A percentile compares a stretch with the other conserved stretches of the same genome.
Conservation (phyloP, 352 stramenopile genomes). For the Globisporangium middletonii region DNA sequence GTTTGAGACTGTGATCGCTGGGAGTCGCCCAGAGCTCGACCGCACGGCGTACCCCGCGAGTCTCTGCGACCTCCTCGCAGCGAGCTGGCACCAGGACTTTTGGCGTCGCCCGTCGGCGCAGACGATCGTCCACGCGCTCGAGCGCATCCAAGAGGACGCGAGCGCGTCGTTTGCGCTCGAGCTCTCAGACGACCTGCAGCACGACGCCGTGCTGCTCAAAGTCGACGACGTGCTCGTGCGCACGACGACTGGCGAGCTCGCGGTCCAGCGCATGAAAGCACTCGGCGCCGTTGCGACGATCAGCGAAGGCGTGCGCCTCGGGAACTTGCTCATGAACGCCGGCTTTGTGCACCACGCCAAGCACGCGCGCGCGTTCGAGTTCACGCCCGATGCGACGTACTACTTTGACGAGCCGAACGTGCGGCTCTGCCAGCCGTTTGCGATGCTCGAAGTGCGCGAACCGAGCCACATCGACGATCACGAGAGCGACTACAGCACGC, state of each 20-base stretch:
- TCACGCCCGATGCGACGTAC: constrained; percentile 16
- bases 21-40: constrained; percentile 20
- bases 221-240: constrained; percentile 7
- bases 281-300: constrained; percentile 7
- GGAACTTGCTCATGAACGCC: constrained; percentile 31
- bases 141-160: constrained; percentile 23
- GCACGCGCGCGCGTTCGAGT: constrained; percentile 20
- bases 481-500: neutral
- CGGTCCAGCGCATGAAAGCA: constrained; percentile 14
- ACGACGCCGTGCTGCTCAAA: constrained; percentile 6
- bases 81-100: constrained; percentile 22
- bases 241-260: constrained; percentile 18
- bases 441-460: constrained; percentile 15
- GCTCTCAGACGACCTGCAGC: constrained; percentile 15
- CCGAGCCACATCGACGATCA: neutral
- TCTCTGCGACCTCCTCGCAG: constrained; percentile 21
- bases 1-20: constrained; percentile 26
- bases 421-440: constrained; percentile 19
- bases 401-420: constrained; percentile 27
- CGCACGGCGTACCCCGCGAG: constrained; percentile 10
- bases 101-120: constrained; percentile 15
- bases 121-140: constrained; percentile 21
- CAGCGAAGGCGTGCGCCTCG: constrained; percentile 27
- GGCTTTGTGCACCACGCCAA: constrained; percentile 30
- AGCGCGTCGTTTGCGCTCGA: constrained; percentile 17